phyloP scores from a whole-genome alignment of 176 grass and related monocot species.

The Oryza meyeriana region DNA sequence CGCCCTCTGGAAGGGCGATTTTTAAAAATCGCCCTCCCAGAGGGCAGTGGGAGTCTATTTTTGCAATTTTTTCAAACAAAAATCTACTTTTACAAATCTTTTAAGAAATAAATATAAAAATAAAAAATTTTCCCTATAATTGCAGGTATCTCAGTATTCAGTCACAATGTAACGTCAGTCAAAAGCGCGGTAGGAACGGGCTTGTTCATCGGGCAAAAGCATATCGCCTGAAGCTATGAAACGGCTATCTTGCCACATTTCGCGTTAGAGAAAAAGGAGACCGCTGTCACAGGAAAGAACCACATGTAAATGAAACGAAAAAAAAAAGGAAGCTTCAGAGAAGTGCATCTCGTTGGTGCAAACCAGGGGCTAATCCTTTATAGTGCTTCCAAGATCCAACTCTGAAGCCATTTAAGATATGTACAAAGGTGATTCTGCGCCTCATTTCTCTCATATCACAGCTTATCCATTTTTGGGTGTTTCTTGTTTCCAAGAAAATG shows the following conservation, averaged over 20 bases:
- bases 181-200: too few relatives aligned
- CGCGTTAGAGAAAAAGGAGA: not conserved
- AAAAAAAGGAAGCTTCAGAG: not conserved
- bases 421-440: conserved; percentile 8
- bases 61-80: too few relatives aligned
- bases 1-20: too few relatives aligned
- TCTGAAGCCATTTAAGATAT: conserved; percentile 11
- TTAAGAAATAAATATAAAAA: too few relatives aligned
- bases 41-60: too few relatives aligned
- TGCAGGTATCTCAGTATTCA: too few relatives aligned
- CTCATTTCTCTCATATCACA: not conserved
- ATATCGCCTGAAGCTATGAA: not conserved
- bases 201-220: not conserved
- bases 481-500: conserved; percentile 14
- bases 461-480: not conserved
- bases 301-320: not conserved
- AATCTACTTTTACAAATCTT: too few relatives aligned
- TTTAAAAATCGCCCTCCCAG: too few relatives aligned
- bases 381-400: not conserved
- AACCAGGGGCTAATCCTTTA: not conserved
- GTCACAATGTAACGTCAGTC: not conserved
- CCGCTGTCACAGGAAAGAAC: not conserved
- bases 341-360: not conserved
- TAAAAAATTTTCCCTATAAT: too few relatives aligned
- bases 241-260: not conserved